phyloP scores from a whole-genome alignment of 2,329 filamentous ascomycete species.

The Xylariaceae sp. region DNA sequence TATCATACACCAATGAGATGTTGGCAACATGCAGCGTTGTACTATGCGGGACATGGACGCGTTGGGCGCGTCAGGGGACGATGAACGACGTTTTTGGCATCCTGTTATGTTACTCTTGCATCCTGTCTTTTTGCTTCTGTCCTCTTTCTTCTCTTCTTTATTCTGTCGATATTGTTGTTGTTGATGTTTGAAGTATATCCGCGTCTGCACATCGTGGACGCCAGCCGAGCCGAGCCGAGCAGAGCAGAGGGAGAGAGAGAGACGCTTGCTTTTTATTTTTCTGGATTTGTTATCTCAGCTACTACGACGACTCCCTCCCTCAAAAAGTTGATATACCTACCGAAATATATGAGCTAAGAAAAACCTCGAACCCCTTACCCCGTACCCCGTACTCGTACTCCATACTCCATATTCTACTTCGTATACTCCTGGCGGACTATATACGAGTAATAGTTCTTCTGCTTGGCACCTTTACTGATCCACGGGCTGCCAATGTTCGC shows the following conservation, averaged over 20 bases:
- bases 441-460: too few species aligned
- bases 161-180: background rate
- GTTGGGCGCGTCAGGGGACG: conserved; percentile 26
- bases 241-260: too few species aligned
- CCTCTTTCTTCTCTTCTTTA: conserved; percentile 24
- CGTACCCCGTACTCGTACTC: background rate
- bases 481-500: too few species aligned
- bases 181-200: conserved; percentile 5
- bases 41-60: conserved; percentile 24
- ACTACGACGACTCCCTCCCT: background rate
- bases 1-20: conserved; percentile 13
- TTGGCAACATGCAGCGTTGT: conserved; percentile 23
- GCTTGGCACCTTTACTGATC: too few species aligned
- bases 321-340: too few species aligned
- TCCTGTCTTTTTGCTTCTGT: conserved; percentile 15
- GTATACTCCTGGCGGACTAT: too few species aligned
- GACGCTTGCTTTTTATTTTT: too few species aligned
- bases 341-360: too few species aligned
- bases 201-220: conserved; percentile 8
- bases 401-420: background rate
- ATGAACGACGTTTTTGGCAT: conserved; percentile 28
- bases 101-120: conserved; percentile 30
- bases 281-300: background rate
- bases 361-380: background rate
- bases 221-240: background rate